Conservation (phyloP, 2,329 filamentous ascomycete species). For the Colletotrichum gigasporum region DNA sequence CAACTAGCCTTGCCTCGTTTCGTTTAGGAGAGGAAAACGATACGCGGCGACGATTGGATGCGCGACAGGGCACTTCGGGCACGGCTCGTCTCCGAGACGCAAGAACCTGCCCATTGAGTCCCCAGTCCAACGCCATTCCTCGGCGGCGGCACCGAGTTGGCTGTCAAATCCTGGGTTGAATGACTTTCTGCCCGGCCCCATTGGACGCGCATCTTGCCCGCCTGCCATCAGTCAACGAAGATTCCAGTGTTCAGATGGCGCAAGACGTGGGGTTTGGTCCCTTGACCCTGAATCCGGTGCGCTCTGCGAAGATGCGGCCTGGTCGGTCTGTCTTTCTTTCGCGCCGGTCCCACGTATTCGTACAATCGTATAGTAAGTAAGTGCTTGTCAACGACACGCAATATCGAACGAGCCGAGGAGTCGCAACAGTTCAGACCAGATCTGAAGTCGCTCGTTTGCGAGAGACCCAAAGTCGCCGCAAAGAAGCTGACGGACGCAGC, state of each 20-base stretch:
- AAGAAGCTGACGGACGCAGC: too few relatives aligned
- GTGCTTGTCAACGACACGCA: background rate
- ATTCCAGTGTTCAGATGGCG: background rate
- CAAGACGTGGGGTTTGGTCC: conserved; percentile 13
- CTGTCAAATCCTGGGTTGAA: conserved; percentile 2
- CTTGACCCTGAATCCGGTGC: background rate
- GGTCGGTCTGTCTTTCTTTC: background rate
- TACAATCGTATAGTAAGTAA: background rate
- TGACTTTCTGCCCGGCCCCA: conserved; percentile 1
- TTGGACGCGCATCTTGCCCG: conserved; percentile 13
- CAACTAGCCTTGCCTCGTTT: conserved; percentile 18
- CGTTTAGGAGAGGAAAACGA: background rate
- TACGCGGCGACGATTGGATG: background rate
- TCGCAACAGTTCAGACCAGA: background rate
- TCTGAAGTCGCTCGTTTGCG: too few relatives aligned
- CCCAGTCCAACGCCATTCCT: conserved; percentile 3
- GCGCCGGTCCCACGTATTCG: background rate
- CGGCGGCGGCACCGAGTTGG: background rate
- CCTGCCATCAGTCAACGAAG: background rate
- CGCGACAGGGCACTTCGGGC: background rate
- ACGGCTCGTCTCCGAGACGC: background rate
- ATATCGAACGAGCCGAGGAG: background rate
- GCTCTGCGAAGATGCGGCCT: background rate
- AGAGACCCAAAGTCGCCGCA: too few relatives aligned
- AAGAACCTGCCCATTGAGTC: conserved; percentile 18